Evolutionary conservation across 352 stramenopile species (phyloP).

Genomic region (Globisporangium viniferum): DNA sequence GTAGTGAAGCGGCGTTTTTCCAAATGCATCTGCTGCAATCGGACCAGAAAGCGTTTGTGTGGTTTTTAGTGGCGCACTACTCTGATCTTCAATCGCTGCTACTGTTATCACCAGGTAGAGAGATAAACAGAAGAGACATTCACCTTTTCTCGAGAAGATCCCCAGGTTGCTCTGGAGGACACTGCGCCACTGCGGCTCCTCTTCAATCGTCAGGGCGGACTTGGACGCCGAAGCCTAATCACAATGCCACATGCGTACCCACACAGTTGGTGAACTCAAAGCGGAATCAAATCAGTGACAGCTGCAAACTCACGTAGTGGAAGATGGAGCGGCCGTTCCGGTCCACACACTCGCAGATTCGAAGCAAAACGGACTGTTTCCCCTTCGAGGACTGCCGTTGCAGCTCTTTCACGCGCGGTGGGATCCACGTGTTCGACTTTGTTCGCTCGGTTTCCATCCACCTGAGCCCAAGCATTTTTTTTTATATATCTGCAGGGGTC

Average conservation of each 20-base stretch:
- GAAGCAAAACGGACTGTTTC: conserved; percentile 31
- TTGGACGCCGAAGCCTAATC: conserved; percentile 17
- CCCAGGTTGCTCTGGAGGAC: conserved; percentile 22
- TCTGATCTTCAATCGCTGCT: not conserved
- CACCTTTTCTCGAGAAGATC: conserved; percentile 32
- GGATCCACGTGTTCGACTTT: conserved; percentile 26
- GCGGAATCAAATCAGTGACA: not conserved
- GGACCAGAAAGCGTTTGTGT: not conserved
- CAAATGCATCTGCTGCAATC: conserved; percentile 40
- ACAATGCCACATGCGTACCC: too few species aligned
- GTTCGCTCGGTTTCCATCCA: conserved; percentile 14
- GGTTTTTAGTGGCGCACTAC: not conserved
- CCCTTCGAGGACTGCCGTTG: conserved; percentile 18
- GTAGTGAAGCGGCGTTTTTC: conserved; percentile 47
- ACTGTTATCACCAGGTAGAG: not conserved
- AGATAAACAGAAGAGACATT: not conserved
- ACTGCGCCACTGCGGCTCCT: conserved; percentile 25
- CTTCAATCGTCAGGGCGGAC: conserved; percentile 10
- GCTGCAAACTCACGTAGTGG: conserved; percentile 46
- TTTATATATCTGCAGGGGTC: not conserved
- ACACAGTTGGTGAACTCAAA: not conserved
- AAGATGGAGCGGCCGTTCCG: conserved; percentile 39
- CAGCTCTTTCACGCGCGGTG: conserved; percentile 46
- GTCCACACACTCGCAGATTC: conserved; percentile 33
- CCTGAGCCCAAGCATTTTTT: not conserved